phyloP scores from a whole-genome alignment of 805 yeast genomes.

The Kodamaea kaohsiungensis region DNA sequence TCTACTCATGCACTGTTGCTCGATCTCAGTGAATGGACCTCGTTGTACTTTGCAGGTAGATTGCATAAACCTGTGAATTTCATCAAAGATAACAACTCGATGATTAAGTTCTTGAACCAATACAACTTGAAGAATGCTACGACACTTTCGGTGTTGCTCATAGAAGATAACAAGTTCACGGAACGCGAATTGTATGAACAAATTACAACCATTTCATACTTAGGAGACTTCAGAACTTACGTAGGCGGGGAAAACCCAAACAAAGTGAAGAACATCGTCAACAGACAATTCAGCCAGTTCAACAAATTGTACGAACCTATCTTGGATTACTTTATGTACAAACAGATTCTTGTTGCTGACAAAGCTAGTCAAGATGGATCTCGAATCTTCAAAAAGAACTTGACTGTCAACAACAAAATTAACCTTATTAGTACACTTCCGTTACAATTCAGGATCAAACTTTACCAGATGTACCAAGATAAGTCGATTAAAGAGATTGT shows the following conservation, averaged over 20 bases:
- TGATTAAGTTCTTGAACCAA: constrained; percentile 67
- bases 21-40: constrained; percentile 83
- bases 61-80: constrained; percentile 91
- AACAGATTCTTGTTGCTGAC: constrained; percentile 18
- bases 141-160: constrained; percentile 60
- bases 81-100: constrained; percentile 57
- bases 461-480: constrained; percentile 33
- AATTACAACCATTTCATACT: constrained; percentile 78
- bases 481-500: constrained; percentile 46
- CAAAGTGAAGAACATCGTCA: constrained; percentile 83
- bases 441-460: constrained; percentile 17
- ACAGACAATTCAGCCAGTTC: constrained; percentile 70
- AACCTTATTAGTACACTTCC: constrained; percentile 26
- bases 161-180: constrained; percentile 42
- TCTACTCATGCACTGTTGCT: constrained; percentile 57
- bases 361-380: constrained; percentile 11
- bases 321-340: constrained; percentile 22
- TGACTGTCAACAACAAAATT: constrained; percentile 20
- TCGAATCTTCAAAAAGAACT: constrained; percentile 18
- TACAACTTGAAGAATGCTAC: constrained; percentile 78
- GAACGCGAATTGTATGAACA: constrained; percentile 71
- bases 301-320: constrained; percentile 73
- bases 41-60: constrained; percentile 88
- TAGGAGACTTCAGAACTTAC: constrained; percentile 86
- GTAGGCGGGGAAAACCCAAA: constrained; percentile 91